phyloP scores from a whole-genome alignment of 202 grass and related monocot genomes.

The Elaeis oleifera region DNA sequence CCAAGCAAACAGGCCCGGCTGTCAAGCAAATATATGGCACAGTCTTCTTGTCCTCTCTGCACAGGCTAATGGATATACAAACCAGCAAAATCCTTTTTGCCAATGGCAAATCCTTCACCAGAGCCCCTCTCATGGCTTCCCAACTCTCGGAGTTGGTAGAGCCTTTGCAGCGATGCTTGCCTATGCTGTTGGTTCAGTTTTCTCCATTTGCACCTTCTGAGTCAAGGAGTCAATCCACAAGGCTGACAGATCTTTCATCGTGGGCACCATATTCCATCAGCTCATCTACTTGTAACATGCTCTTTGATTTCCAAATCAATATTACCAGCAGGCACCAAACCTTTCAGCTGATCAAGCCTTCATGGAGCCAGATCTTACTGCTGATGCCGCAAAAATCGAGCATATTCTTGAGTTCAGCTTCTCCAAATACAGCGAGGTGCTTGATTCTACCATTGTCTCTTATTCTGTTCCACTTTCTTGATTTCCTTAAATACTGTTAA shows the following conservation, averaged over 20 bases:
- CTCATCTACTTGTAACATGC: conserved; percentile 36
- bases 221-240: conserved; percentile 6
- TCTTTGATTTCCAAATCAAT: conserved; percentile 35
- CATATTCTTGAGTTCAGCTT: conserved; percentile 66
- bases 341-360: conserved; percentile 29
- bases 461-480: background rate
- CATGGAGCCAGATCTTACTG: conserved; percentile 36
- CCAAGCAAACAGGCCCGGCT: too few relatives aligned
- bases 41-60: too few relatives aligned
- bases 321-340: conserved; percentile 29
- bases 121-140: too few relatives aligned
- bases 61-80: too few relatives aligned
- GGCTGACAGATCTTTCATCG: conserved; percentile 29
- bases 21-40: too few relatives aligned
- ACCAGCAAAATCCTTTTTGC: too few relatives aligned
- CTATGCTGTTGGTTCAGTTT: conserved; percentile 12
- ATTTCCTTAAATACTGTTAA: background rate
- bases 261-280: conserved; percentile 34
- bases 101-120: too few relatives aligned
- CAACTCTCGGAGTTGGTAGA: background rate
- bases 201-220: conserved; percentile 20
- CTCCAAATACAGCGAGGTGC: conserved; percentile 71
- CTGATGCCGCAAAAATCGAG: conserved; percentile 47
- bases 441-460: background rate
- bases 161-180: conserved; percentile 16